Evolutionary conservation across 164 flowering plant species (phyloP), one percentile per base, ranked within the genome.

Genomic region (Kalanchoe fedtschenkoi): DNA sequence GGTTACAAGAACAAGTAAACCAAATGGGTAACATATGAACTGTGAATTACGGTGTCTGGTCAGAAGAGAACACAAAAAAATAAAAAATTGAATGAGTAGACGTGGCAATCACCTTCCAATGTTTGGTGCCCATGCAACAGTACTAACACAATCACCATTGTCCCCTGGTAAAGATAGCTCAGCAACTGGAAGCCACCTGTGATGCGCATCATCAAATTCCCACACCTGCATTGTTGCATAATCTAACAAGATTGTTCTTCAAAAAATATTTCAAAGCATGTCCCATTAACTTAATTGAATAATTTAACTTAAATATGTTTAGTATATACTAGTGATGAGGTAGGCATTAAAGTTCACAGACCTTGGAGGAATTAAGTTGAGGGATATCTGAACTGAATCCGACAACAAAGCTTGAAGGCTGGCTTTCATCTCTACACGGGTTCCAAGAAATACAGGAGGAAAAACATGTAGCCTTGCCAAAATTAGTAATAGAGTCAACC

Each of bases 121-220:
- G 66, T 91, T 91, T 61, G 95, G 88, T 59, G 97, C 96, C 99
- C 99, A 95, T 54, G 96, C 87, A 71, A 87, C 84, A 57, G 88
- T 70, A 80, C 69, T 76, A 51, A 91, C 96, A 44, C 67, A 83
- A 80, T 85, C 92, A 38, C 83, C 81, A 66, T 71, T 84, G 67
- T 91, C 92, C 38, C 43, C 89, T 15, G 87, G 78, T 65, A 75
- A 71, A 68, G 95, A 80, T 71, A 93, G 72, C 76, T 91, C 97
- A 33, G 97, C 96, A 61, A 93, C 97, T 62, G 95, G 91, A 66
- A 90, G 81, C 99, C 99, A 93, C 69, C 95, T 82, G 57, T 93
- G 96, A 76, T 93, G 96, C 71, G 80, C 87, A 70, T 78, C 79
- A 66, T 93, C 96, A 77, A 93, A 93, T 69, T 90, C 93, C 99